A percentile compares a stretch with the other conserved stretches of the same genome.
Conservation (phyloP, 2,329 filamentous ascomycete species). For the Boeremia lycopersici region DNA sequence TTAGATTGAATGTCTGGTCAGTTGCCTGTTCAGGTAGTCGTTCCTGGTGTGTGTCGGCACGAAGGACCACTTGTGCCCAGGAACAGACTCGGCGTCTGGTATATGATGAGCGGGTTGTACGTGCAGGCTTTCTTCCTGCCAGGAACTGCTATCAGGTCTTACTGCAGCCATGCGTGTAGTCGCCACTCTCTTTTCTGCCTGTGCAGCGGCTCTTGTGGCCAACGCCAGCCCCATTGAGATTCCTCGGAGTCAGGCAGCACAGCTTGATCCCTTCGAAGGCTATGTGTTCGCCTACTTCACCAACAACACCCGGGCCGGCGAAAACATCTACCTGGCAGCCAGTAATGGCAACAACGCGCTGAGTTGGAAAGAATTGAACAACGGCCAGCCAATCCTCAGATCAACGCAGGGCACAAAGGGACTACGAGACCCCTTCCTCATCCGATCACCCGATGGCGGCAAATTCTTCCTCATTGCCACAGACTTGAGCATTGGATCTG, state of each 20-base stretch:
- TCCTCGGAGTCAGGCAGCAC: constrained; percentile 29
- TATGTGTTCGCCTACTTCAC: constrained; percentile 63
- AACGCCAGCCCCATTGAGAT: constrained; percentile 27
- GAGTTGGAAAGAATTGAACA: constrained; percentile 58
- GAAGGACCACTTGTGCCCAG: not conserved
- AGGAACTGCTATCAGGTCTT: not conserved
- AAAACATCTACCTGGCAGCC: constrained; percentile 60
- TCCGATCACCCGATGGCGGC: constrained; percentile 58
- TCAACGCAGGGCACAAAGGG: constrained; percentile 57
- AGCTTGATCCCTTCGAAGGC: constrained; percentile 48
- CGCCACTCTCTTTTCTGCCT: constrained; percentile 2
- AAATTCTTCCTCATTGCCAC: constrained; percentile 61
- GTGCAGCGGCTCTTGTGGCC: constrained; percentile 6
- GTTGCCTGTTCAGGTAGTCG: constrained; percentile 7
- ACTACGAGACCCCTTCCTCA: constrained; percentile 60
- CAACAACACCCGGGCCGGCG: constrained; percentile 51
- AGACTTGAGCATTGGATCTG: constrained; percentile 60
- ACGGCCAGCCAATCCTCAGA: constrained; percentile 53
- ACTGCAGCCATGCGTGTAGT: constrained; percentile 5
- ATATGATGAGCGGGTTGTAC: constrained; percentile 7
- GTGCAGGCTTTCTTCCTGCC: not conserved
- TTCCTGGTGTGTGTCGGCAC: constrained; percentile 1
- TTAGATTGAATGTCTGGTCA: constrained; percentile 4
- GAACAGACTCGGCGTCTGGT: not conserved
- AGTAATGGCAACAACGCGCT: constrained; percentile 61